A percentile compares a stretch with the other conserved stretches of the same genome.
These are phyloP conservation scores for Chlorociboria aeruginascens DNA, from an alignment of 495 filamentous ascomycete genomes.

Conservation along the genomic window DNA sequence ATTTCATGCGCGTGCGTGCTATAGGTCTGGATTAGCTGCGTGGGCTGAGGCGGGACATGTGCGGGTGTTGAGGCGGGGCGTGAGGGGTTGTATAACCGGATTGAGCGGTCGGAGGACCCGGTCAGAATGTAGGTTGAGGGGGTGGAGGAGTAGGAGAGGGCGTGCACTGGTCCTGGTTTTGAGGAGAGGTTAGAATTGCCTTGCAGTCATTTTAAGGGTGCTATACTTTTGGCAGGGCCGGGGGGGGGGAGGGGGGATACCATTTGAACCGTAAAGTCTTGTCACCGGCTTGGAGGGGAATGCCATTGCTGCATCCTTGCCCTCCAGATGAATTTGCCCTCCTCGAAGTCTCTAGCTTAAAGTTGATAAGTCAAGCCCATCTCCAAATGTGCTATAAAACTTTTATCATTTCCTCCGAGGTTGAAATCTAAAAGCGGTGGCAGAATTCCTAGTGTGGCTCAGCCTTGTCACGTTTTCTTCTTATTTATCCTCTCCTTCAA, in stretches of 20 bases:
- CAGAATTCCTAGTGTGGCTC: too few relatives aligned
- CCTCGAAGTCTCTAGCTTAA: too few relatives aligned
- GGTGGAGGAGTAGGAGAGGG: constrained; percentile 57
- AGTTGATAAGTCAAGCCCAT: too few relatives aligned
- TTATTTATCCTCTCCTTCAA: too few relatives aligned
- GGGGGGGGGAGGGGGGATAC: constrained; percentile 3
- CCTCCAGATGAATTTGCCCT: too few relatives aligned
- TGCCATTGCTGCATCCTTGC: constrained; percentile 5
- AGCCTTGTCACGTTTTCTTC: too few relatives aligned
- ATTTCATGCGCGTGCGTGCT: constrained; percentile 84
- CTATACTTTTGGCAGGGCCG: neutral
- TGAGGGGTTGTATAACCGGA: constrained; percentile 67
- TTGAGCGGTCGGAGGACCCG: constrained; percentile 71
- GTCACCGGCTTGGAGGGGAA: constrained; percentile 17
- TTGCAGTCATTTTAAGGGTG: neutral
- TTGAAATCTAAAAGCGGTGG: too few relatives aligned
- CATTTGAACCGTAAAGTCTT: constrained; percentile 19
- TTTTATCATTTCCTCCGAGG: too few relatives aligned
- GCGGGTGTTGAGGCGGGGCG: constrained; percentile 32
- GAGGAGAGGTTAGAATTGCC: neutral
- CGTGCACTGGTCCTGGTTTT: constrained; percentile 55
- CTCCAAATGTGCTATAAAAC: neutral
- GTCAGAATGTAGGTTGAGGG: constrained; percentile 69
- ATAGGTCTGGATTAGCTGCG: constrained; percentile 68
- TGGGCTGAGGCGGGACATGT: constrained; percentile 26